phyloP scores from a whole-genome alignment of 495 filamentous ascomycete genomes.

The Trichocladium uniseriatum region DNA sequence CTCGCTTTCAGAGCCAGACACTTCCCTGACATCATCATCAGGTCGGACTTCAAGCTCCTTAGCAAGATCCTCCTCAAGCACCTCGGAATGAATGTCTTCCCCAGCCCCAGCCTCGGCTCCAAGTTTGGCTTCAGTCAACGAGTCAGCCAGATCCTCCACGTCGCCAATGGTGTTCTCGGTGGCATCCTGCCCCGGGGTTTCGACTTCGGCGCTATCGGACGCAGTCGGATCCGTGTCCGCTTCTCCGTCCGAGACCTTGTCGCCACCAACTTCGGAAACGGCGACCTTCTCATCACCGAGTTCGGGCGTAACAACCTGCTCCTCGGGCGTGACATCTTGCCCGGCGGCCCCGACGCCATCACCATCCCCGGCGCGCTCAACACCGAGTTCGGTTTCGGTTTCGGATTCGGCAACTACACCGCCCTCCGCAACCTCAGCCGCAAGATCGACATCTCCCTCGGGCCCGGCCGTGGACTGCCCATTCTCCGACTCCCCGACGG shows the following conservation, averaged over 20 bases:
- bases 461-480: neutral
- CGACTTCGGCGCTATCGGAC: neutral
- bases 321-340: neutral
- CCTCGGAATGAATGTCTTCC: neutral
- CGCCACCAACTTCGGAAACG: no score
- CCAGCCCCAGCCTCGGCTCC: neutral
- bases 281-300: no score
- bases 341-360: neutral
- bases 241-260: no score
- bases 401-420: neutral
- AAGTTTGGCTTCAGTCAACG: neutral
- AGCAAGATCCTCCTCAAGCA: neutral
- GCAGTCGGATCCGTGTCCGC: neutral
- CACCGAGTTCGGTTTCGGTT: neutral
- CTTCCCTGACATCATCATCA: neutral
- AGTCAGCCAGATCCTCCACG: neutral
- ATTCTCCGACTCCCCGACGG: neutral
- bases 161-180: neutral
- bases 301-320: neutral
- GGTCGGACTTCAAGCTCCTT: neutral
- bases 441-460: no score
- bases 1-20: neutral
- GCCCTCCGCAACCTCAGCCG: no score
- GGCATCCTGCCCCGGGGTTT: neutral
- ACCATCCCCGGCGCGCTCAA: no score